phyloP scores from a whole-genome alignment of 2,329 filamentous ascomycete genomes.

The Fusarium sambucinum region DNA sequence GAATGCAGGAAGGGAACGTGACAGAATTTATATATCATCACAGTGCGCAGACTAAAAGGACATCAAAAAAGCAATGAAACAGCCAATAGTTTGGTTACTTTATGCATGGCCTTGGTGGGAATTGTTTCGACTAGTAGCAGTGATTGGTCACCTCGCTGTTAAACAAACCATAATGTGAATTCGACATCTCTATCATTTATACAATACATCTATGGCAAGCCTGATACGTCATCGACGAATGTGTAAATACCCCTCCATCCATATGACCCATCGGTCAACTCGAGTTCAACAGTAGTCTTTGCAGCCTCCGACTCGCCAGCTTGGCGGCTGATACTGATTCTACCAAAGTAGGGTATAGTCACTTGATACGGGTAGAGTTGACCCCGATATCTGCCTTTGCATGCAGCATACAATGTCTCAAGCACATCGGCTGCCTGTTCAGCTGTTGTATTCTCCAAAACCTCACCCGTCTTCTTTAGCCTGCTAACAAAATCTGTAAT shows the following conservation, averaged over 20 bases:
- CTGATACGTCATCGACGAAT: neutral
- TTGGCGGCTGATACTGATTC: slow-evolving; percentile 10
- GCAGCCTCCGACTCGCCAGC: neutral
- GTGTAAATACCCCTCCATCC: slow-evolving; percentile 18
- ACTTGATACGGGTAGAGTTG: slow-evolving; percentile 4
- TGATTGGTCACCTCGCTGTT: neutral
- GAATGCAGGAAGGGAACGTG: neutral
- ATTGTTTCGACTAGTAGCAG: neutral
- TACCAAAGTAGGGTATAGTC: slow-evolving; percentile 35
- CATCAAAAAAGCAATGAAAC: neutral
- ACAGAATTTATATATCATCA: neutral
- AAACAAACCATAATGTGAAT: neutral
- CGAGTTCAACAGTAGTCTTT: slow-evolving; percentile 10
- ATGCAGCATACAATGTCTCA: slow-evolving; percentile 17
- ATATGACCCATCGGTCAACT: slow-evolving; percentile 14
- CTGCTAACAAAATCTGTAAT: neutral
- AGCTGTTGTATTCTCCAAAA: slow-evolving; percentile 9
- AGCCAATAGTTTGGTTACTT: neutral
- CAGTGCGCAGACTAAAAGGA: neutral
- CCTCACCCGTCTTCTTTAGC: slow-evolving; percentile 4
- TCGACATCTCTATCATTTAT: too few relatives aligned
- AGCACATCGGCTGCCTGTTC: slow-evolving; percentile 18
- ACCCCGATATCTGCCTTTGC: neutral
- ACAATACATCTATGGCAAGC: neutral
- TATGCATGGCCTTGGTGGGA: neutral